A percentile compares a stretch with the other conserved stretches of the same genome.
Evolutionary conservation across 225 moss, liverwort and hornwort genomes (phyloP).

Genomic region (Marchantia paleacea): DNA sequence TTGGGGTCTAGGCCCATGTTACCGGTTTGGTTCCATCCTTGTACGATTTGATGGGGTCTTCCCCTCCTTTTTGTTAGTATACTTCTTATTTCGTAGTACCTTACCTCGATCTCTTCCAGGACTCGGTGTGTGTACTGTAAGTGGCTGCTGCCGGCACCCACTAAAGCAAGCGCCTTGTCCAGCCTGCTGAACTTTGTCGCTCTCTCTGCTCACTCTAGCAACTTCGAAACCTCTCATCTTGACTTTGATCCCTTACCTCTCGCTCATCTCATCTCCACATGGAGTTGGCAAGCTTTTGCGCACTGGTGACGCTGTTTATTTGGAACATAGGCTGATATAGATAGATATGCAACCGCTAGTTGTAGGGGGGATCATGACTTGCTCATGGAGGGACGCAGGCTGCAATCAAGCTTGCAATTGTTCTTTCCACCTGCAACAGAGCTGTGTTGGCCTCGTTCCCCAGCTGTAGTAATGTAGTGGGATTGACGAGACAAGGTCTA

Average conservation of each 20-base stretch:
- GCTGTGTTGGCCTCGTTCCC: no score
- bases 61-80: no score
- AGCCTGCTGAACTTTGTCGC: neutral
- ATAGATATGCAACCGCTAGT: neutral
- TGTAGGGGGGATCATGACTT: neutral
- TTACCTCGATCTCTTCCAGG: no score
- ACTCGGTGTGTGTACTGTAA: neutral
- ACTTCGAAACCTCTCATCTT: neutral
- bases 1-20: no score
- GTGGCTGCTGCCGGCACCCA: constrained; percentile 7
- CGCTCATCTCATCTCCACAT: neutral
- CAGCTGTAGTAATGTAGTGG: no score
- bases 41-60: no score
- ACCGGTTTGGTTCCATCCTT: no score
- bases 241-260: neutral
- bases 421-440: neutral
- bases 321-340: neutral
- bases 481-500: no score
- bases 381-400: neutral
- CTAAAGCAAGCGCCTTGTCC: neutral
- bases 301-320: neutral
- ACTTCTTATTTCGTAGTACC: no score
- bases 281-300: neutral
- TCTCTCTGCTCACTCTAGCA: neutral
- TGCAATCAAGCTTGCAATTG: neutral